Base-by-base conservation (phyloP, 2,329 filamentous ascomycete genomes). In the Claviceps arundinis region DNA sequence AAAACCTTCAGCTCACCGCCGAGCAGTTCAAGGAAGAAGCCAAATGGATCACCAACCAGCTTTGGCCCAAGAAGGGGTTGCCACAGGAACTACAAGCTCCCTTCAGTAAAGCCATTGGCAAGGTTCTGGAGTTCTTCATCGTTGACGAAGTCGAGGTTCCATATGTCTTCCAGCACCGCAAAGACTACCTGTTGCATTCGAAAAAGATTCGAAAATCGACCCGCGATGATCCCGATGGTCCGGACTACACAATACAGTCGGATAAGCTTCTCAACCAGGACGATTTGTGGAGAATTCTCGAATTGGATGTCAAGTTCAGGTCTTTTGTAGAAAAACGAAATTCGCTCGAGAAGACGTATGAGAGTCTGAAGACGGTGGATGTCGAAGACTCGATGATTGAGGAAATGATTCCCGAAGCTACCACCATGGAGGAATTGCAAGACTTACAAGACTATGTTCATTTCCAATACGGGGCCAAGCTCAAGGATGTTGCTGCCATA, bases 141-240 rank as follows among this genome's bases (percentile, higher is more conserved):
- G 82, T 91, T 4, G 90, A 97, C 57, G 88, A 95, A 59, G 89
- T 91, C 60, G 93, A 98, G 67, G 89, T 96, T 1, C 91, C 93
- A 0, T 98, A 95, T 66, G 93, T 98, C 59, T 96, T 96, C 68
- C 91, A 96, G 66, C 93, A 98, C 64, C 88, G 93, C 55, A 95
- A 96, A 68, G 93, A 98, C 66, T 98, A 97, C 64, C 78, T 98
- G 44, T 94, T 98, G 52, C 89, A 97, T 62, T 86, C 87, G 24
- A 84, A 84, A 58, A 89, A 87, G 63, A 76, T 78, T 6, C 70
- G 75, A 51, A 76, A 82, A 71, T 65, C 82, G 63, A 68, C 75
- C 30, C 75, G 77, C 16, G 76, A 83, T 53, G 84, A 91, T 57
- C 77, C 79, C 8, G 82, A 89, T 60, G 81, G 78, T 1, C 81